phyloP scores from a whole-genome alignment of 2,329 filamentous ascomycete species.

The Monilinia vaccinii-corymbosi region DNA sequence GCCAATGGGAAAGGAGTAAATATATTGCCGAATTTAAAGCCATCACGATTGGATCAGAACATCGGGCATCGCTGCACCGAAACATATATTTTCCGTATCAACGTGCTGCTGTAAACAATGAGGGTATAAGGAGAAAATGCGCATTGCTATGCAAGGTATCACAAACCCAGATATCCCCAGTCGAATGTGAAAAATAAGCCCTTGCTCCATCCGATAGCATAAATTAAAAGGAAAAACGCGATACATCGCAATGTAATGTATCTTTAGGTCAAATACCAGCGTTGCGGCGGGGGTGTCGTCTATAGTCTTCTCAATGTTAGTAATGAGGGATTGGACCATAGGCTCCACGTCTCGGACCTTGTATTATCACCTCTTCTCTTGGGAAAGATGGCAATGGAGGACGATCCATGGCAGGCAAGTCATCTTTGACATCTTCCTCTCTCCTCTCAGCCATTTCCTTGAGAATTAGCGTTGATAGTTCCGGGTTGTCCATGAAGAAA shows the following conservation, averaged over 20 bases:
- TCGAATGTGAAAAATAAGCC: neutral
- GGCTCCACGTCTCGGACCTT: conserved; percentile 15
- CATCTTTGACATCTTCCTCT: conserved; percentile 32
- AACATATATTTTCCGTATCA: conserved; percentile 15
- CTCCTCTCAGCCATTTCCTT: conserved; percentile 38
- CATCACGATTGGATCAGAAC: conserved; percentile 6
- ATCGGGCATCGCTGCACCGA: conserved; percentile 16
- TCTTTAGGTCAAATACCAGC: neutral
- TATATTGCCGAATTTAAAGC: neutral
- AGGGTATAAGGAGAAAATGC: conserved; percentile 7
- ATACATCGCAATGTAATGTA: neutral
- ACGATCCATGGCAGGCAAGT: conserved; percentile 33
- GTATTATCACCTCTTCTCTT: conserved; percentile 9
- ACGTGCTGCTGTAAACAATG: neutral
- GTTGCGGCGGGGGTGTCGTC: neutral
- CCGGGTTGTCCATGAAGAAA: conserved; percentile 38
- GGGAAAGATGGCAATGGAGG: conserved; percentile 1
- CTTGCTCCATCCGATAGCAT: neutral
- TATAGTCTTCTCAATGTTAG: conserved; percentile 3
- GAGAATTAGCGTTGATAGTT: conserved; percentile 38
- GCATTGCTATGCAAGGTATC: conserved; percentile 6
- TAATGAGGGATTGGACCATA: conserved; percentile 9
- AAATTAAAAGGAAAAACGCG: neutral
- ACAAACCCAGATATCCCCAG: neutral
- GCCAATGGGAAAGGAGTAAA: neutral